phyloP scores from a whole-genome alignment of 257 asterid genomes.

The Perilla frutescens region DNA sequence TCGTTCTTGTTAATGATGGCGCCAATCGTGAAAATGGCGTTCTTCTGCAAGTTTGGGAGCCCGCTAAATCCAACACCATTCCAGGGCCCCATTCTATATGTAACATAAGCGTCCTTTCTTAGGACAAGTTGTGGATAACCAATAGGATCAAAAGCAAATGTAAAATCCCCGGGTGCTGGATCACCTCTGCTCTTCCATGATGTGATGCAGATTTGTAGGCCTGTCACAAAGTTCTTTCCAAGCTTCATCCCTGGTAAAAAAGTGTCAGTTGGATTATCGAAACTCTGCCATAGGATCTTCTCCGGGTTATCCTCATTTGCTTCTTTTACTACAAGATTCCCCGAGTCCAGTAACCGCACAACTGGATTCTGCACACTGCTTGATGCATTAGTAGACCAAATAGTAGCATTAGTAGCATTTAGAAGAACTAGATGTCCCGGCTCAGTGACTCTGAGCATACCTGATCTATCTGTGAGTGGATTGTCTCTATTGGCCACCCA shows the following conservation, averaged over 20 bases:
- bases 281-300: constrained; percentile 59
- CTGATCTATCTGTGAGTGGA: constrained; percentile 42
- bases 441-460: constrained; percentile 34
- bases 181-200: constrained; percentile 49
- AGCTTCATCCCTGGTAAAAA: constrained; percentile 57
- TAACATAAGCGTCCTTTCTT: constrained; percentile 16
- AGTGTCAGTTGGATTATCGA: constrained; percentile 53
- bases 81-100: constrained; percentile 46
- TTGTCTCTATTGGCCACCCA: constrained; percentile 58
- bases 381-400: constrained; percentile 55
- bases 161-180: constrained; percentile 48
- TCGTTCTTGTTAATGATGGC: constrained; percentile 24
- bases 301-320: constrained; percentile 36
- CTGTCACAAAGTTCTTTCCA: constrained; percentile 44
- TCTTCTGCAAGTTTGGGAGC: constrained; percentile 26
- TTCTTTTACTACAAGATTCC: constrained; percentile 60
- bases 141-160: constrained; percentile 37
- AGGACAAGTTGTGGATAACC: constrained; percentile 45
- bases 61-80: constrained; percentile 46
- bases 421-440: constrained; percentile 43
- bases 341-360: constrained; percentile 49
- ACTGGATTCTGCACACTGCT: constrained; percentile 36
- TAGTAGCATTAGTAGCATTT: constrained; percentile 13
- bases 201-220: constrained; percentile 35
- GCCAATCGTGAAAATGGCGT: not conserved